Conservation (phyloP, 2,329 filamentous ascomycete genomes). For the Cadophora sp. region DNA sequence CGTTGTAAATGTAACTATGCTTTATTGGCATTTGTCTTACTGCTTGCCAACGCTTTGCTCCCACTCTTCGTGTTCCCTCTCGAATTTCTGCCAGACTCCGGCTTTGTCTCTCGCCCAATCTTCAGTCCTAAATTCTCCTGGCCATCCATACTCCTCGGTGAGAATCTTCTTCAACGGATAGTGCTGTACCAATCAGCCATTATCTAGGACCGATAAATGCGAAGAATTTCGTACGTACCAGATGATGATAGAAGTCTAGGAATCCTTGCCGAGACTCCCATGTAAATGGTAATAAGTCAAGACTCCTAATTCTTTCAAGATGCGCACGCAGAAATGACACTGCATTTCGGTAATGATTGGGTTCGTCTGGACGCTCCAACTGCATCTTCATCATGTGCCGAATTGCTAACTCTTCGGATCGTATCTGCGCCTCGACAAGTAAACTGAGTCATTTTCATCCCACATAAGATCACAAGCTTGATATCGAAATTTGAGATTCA, state of each 20-base stretch:
- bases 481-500: no score
- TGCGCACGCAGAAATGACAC: neutral
- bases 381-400: no score
- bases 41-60: neutral
- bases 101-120: neutral
- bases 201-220: no score
- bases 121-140: neutral
- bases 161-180: neutral
- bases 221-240: neutral
- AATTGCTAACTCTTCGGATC: no score
- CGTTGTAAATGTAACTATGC: neutral
- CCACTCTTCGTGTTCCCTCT: neutral
- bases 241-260: neutral
- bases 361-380: no score
- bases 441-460: no score
- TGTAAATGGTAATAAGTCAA: neutral
- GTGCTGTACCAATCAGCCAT: neutral
- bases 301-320: neutral
- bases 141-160: neutral
- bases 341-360: no score
- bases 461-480: no score
- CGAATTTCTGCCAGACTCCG: no score
- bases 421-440: no score
- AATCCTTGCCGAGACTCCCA: neutral
- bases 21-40: neutral